Evolutionary conservation across 108 stramenopile species (phyloP).

Genomic region (Epithemia pelagica): DNA sequence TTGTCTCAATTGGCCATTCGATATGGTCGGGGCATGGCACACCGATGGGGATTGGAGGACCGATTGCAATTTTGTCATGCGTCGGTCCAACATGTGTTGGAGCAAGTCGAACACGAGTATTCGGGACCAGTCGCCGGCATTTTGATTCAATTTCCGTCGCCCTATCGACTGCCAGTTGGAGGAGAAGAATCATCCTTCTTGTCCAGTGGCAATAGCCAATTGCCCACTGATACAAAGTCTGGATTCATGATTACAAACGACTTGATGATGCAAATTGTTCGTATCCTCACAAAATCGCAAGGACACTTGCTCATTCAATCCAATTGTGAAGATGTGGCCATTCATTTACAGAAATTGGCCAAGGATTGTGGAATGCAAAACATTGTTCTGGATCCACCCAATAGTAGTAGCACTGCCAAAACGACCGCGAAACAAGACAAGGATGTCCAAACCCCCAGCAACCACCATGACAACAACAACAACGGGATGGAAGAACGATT

Average conservation of each 20-base stretch:
- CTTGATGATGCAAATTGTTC: conserved; percentile 26
- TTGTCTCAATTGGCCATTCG: conserved; percentile 48
- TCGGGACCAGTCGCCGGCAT: conserved; percentile 41
- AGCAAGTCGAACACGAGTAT: conserved; percentile 31
- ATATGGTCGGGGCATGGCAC: conserved; percentile 42
- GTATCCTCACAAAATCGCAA: conserved; percentile 1
- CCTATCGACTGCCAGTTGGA: conserved; percentile 54
- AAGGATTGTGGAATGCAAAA: conserved; percentile 27
- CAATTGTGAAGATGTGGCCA: conserved; percentile 78
- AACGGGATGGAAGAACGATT: conserved; percentile 12
- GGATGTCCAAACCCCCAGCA: conserved; percentile 7
- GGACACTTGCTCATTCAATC: conserved; percentile 55
- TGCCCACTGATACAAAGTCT: conserved; percentile 35
- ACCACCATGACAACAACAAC: conserved; percentile 1
- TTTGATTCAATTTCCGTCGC: conserved; percentile 74
- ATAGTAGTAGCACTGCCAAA: too few species aligned
- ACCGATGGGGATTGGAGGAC: conserved; percentile 37
- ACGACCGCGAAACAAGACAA: too few species aligned
- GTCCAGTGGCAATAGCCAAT: conserved; percentile 47
- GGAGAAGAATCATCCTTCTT: too few species aligned
- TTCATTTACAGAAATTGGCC: conserved; percentile 49
- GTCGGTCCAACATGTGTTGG: conserved; percentile 46
- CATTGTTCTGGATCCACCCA: not conserved
- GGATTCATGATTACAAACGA: conserved; percentile 67
- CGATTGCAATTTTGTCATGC: conserved; percentile 34